Conservation (phyloP, 768 basidiomycete species). For the Candolleomyces eurysporus region DNA sequence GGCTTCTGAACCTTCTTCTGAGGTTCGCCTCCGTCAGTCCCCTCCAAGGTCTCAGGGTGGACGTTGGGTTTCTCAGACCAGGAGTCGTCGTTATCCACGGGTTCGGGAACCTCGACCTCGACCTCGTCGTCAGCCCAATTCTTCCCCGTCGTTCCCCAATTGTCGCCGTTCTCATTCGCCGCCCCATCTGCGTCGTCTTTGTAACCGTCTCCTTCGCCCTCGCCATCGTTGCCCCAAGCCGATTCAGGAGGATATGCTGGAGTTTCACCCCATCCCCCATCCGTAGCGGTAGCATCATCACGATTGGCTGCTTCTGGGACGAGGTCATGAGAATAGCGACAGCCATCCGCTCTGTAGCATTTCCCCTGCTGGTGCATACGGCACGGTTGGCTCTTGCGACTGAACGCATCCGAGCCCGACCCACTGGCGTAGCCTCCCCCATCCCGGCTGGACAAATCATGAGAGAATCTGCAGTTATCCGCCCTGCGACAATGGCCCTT, state of each 20-base stretch:
- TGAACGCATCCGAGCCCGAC: neutral
- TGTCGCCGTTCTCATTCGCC: neutral
- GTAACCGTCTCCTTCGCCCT: neutral
- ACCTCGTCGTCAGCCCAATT: slow-evolving; percentile 1
- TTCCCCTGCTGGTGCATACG: neutral
- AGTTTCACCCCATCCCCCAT: neutral
- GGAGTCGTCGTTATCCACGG: slow-evolving; percentile 4
- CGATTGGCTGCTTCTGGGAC: neutral
- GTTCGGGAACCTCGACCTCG: neutral
- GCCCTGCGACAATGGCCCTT: slow-evolving; percentile 17
- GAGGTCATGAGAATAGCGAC: slow-evolving; percentile 2
- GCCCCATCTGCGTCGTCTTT: neutral
- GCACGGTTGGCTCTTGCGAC: neutral
- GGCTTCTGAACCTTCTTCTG: slow-evolving; percentile 19
- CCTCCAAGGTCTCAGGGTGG: slow-evolving; percentile 14
- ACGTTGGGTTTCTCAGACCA: slow-evolving; percentile 9
- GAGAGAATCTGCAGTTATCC: slow-evolving; percentile 19
- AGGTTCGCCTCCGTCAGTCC: neutral
- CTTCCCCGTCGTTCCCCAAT: neutral
- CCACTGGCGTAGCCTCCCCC: neutral
- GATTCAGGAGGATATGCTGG: neutral
- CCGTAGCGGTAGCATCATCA: neutral
- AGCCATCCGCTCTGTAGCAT: neutral
- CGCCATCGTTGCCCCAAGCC: neutral
- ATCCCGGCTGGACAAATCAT: slow-evolving; percentile 15